Base-by-base conservation (phyloP, 306 rosid species). In the Medicago arabica region DNA sequence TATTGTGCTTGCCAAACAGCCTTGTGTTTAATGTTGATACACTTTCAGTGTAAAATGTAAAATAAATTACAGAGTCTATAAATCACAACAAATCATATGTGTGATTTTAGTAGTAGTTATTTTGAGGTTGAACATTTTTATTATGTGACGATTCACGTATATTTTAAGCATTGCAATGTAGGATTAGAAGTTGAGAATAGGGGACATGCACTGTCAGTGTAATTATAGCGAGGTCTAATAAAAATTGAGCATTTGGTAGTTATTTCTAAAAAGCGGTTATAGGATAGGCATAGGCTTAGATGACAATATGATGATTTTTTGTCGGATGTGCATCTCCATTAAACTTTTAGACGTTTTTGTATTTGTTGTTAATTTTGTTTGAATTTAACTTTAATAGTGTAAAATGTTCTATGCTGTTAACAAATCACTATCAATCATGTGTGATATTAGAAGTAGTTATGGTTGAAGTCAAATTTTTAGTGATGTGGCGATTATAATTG, bases 111-210 rank as follows among this genome's bases (percentile, higher is more conserved):
- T 5, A 34, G 38, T 34, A 34, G 38, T 34, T 34, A 34, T 34
- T 4, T 4, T 34, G 38, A 34, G 38, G 38, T 34, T 7, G 38
- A 5, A 34, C 38, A 34, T 34, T 34, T 5, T 4, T 34, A 34
- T 34, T 34, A 34, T 34, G 38, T 34, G 7, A 34, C 1, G 38
- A 34, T 34, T 34, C 7, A 34, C 7, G 1, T 34, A 34, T 34
- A 34, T 31, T 49, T 57, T 4, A 19, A 46, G 31, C 55, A 38
- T 62, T 47, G 82, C 54, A 57, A 57, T 66, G 82, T 44, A 61
- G 43, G 59, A 58, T 80, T 50, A 38, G 62, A 23, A 14, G 51
- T 46, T 46, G 16, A 46, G 16, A 46, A 46, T 12, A 46, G 51
- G 5, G 51, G 14, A 46, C n/a, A 46, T 46, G 51, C 15, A 46